Conservation (phyloP, 306 rosid genomes). For the Herpetospermum pedunculosum region DNA sequence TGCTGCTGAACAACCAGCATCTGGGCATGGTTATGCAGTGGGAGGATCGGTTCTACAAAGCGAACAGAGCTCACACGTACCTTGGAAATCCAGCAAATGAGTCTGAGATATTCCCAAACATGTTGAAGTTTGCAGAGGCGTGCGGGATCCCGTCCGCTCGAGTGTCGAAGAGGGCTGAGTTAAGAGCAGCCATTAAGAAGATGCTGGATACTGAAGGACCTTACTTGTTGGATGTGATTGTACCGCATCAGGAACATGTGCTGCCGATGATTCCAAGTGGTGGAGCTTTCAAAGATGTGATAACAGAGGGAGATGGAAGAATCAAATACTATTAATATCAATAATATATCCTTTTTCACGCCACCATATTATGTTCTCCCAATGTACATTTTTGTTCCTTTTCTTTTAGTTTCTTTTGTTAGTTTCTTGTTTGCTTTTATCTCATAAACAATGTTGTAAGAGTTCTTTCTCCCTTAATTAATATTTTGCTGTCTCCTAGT, state of each 20-base stretch:
- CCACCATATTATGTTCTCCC: background rate
- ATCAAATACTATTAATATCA: conserved; percentile 24
- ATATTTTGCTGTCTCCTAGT: background rate
- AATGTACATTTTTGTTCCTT: conserved; percentile 6
- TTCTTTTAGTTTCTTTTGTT: background rate
- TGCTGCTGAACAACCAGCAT: conserved; percentile 79
- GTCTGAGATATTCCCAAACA: conserved; percentile 57
- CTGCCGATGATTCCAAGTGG: conserved; percentile 94
- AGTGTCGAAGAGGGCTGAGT: conserved; percentile 45
- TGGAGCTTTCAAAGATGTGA: conserved; percentile 77
- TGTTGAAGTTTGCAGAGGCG: conserved; percentile 76
- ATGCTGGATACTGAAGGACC: conserved; percentile 92
- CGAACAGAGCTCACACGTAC: conserved; percentile 71
- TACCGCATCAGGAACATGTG: conserved; percentile 93
- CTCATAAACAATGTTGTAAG: background rate
- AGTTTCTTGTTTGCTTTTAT: background rate
- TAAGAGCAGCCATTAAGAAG: conserved; percentile 58
- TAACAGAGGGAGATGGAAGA: conserved; percentile 87
- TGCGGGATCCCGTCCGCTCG: conserved; percentile 72
- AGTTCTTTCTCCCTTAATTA: background rate
- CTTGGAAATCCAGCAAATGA: conserved; percentile 65
- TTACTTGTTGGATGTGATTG: conserved; percentile 55
- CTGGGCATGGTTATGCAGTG: conserved; percentile 93
- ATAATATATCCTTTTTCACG: background rate
- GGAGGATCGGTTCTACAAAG: conserved; percentile 90